These are phyloP conservation scores for Candida neerlandica DNA, from an alignment of 1,139 yeast species.

Conservation along the genomic window DNA sequence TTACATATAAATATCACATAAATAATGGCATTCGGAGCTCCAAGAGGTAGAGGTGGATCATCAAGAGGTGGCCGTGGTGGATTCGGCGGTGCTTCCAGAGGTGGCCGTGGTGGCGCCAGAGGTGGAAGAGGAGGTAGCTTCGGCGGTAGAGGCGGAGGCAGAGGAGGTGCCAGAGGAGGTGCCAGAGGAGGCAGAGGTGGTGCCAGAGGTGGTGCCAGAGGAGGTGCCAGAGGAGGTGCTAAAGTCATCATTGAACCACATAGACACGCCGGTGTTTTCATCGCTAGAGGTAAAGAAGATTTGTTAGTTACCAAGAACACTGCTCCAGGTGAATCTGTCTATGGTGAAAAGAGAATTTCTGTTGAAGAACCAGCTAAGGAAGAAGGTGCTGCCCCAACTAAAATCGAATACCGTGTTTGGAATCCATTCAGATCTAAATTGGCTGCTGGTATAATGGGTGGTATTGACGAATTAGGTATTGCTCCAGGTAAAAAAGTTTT, in stretches of 20 bases:
- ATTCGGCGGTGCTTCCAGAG: constrained; percentile 47
- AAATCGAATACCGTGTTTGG: constrained; percentile 99
- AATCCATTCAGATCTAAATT: constrained; percentile 99
- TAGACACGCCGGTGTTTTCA: constrained; percentile 96
- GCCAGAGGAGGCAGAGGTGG: constrained; percentile 53
- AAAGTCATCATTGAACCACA: constrained; percentile 98
- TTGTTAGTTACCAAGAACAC: constrained; percentile 92
- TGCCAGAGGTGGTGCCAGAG: constrained; percentile 75
- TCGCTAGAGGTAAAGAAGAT: constrained; percentile 99
- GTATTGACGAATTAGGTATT: constrained; percentile 95
- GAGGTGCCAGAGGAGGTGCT: constrained; percentile 84
- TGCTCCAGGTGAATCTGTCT: constrained; percentile 98
- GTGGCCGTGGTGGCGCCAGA: constrained; percentile 54
- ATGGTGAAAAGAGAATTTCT: constrained; percentile 95
- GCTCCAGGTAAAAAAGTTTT: constrained; percentile 98
- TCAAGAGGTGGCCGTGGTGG: constrained; percentile 37
- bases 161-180: constrained; percentile 48
- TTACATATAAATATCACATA: background rate
- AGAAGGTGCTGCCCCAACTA: constrained; percentile 88
- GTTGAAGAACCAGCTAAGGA: constrained; percentile 90
- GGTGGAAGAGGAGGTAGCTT: constrained; percentile 43
- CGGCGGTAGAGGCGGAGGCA: constrained; percentile 38
- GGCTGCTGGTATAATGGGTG: constrained; percentile 99
- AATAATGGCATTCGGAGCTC: constrained; percentile 26
- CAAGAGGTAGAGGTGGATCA: constrained; percentile 21